Evolutionary conservation across 495 filamentous ascomycete genomes (phyloP), one percentile per base, ranked within the genome.

Genomic region (Umbilicaria muhlenbergii): DNA sequence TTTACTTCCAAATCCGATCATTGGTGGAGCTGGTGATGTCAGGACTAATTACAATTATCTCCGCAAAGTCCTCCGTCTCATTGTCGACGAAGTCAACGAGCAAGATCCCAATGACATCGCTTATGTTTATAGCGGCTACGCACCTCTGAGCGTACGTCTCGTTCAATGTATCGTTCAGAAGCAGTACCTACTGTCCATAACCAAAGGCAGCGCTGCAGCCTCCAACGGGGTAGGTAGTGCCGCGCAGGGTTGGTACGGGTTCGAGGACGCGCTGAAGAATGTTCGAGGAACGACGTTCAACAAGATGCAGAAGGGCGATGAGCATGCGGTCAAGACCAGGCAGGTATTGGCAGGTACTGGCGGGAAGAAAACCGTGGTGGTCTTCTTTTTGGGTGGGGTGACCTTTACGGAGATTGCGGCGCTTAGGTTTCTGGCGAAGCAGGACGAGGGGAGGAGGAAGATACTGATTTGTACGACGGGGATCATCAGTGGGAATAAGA

Each of bases 131-230:
- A 89, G 83, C 50, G 92, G 92, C 37, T 96, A 95, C 58, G 92
- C 92, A 5, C 91, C 92, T 2, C 72, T 99, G 17, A 92, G 83
- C 44, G 71, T 96, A 47, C 83, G 92, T 13, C 74, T 99, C 14
- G 81, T 99, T n/a, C 92, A 99, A 62, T 91, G 83, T 51, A 71
- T 96, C 32, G 60, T 96, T 42, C 89, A 96, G 60, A 99, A 99
- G 60, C 75, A 78, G 36, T 82, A 84, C 48, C 69, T 89, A 34
- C 64, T 81, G 5, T 24, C 47, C 11, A 36, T 56, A 15, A 51
- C 64, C 8, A 71, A 71, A 43, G 75, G 79, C 24, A 62, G 67
- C 11, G 58, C 69, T 3, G 64, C 65, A 13, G 61, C 67, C 5
- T 54, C 64, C 31, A 70, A 61, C n/a, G 52, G 65, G 11, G 62